Conservation (phyloP, 352 stramenopile genomes). For the Pythium utonaiense region DNA sequence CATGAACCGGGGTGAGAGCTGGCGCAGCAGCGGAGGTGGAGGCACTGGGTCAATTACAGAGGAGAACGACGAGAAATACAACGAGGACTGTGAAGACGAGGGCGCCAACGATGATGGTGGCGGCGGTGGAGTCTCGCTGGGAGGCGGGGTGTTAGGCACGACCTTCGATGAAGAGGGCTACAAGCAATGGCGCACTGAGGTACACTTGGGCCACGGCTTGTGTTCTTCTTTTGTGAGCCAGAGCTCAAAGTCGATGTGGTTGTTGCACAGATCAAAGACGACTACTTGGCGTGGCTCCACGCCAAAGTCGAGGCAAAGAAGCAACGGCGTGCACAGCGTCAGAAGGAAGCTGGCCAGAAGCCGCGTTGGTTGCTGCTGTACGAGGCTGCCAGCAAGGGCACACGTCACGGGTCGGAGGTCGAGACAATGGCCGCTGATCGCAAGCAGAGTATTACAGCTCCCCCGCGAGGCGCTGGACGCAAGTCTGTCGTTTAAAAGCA, state of each 20-base stretch:
- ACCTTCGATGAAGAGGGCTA: slow-evolving; percentile 64
- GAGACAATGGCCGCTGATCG: not conserved
- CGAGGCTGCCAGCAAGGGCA: slow-evolving; percentile 43
- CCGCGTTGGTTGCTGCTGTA: slow-evolving; percentile 68
- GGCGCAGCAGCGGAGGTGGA: slow-evolving; percentile 14
- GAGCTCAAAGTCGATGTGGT: too few relatives aligned
- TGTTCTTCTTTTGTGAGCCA: not conserved
- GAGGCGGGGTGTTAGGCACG: slow-evolving; percentile 28
- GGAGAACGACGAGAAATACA: slow-evolving; percentile 25
- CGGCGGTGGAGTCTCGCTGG: not conserved
- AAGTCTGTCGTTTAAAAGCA: not conserved
- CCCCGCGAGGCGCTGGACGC: not conserved
- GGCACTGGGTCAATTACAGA: slow-evolving; percentile 19
- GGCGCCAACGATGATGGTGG: slow-evolving; percentile 8
- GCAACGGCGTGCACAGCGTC: slow-evolving; percentile 34
- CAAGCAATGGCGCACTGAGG: slow-evolving; percentile 57
- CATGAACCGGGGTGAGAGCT: slow-evolving; percentile 13
- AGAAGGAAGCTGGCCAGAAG: slow-evolving; percentile 59
- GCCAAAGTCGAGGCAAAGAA: slow-evolving; percentile 55
- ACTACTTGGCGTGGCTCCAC: slow-evolving; percentile 70
- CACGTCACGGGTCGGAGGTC: not conserved
- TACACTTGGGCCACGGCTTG: too few relatives aligned
- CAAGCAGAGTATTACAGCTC: not conserved
- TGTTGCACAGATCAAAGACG: slow-evolving; percentile 47
- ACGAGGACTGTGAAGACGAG: slow-evolving; percentile 11